phyloP scores from a whole-genome alignment of 805 yeast species.

The Cephaloascus fragrans region DNA sequence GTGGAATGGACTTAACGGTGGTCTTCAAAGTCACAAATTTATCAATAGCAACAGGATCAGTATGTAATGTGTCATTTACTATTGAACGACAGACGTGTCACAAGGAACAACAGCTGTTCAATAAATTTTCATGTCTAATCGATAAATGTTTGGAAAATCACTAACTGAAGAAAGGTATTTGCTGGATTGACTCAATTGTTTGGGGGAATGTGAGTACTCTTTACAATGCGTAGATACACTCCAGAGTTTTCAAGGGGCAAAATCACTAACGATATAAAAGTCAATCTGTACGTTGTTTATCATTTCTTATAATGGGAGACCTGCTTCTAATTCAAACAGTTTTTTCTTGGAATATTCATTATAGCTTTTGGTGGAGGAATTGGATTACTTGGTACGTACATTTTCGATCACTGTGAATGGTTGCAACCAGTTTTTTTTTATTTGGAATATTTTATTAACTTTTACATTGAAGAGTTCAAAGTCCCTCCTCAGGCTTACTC shows the following conservation, averaged over 20 bases:
- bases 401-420: too few species aligned
- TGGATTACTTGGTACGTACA: slow-evolving; percentile 34
- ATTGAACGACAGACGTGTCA: too few species aligned
- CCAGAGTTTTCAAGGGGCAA: too few species aligned
- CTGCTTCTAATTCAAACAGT: too few species aligned
- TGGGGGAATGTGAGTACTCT: slow-evolving; percentile 31
- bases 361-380: slow-evolving; percentile 44
- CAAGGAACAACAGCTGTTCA: too few species aligned
- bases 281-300: too few species aligned
- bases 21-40: slow-evolving; percentile 44
- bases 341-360: slow-evolving; percentile 50
- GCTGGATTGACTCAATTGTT: slow-evolving; percentile 43
- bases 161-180: slow-evolving; percentile 23
- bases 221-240: too few species aligned
- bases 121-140: too few species aligned
- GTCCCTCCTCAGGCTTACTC: slow-evolving; percentile 53
- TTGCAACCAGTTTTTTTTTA: not conserved
- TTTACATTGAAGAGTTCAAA: slow-evolving; percentile 26
- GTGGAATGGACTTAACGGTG: slow-evolving; percentile 31
- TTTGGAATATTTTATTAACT: not conserved
- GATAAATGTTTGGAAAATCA: too few species aligned
- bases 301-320: too few species aligned
- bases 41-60: slow-evolving; percentile 43
- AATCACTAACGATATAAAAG: too few species aligned
- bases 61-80: slow-evolving; percentile 16